Percentiles rank a stretch among this genome's conserved stretches.
phyloP scores from a whole-genome alignment of 78 protist species.

The slime mould (Dictyostelium discoideum) region DNA sequence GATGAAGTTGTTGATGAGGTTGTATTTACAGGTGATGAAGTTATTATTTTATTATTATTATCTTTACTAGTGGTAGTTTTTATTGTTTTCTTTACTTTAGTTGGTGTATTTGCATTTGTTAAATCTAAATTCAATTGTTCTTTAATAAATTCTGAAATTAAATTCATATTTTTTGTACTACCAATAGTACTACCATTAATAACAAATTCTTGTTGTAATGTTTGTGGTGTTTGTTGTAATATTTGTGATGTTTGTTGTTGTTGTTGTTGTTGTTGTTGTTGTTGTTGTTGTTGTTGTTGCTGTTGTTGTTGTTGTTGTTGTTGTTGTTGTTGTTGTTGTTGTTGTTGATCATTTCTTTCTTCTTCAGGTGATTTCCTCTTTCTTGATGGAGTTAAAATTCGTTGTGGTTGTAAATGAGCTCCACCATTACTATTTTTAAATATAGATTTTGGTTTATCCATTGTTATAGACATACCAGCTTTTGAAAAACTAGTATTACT shows the following conservation, averaged over 20 bases:
- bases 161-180: not conserved
- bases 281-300: too few relatives aligned
- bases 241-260: not conserved
- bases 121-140: not conserved
- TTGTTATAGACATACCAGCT: conserved; percentile 3
- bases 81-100: not conserved
- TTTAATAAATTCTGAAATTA: not conserved
- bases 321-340: not conserved
- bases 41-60: not conserved
- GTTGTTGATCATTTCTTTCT: not conserved
- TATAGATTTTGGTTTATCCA: not conserved
- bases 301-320: not conserved
- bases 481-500: not conserved
- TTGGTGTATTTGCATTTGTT: not conserved
- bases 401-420: not conserved
- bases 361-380: not conserved
- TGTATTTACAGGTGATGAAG: not conserved
- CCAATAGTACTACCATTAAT: conserved; percentile 1
- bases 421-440: not conserved
- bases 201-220: not conserved
- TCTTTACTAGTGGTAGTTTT: not conserved
- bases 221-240: not conserved
- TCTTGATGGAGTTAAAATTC: not conserved
- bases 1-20: not conserved
- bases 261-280: not conserved